Base-by-base conservation (phyloP, 371 early-diverging fungal genomes). In the Saksenaea vasiformis region DNA sequence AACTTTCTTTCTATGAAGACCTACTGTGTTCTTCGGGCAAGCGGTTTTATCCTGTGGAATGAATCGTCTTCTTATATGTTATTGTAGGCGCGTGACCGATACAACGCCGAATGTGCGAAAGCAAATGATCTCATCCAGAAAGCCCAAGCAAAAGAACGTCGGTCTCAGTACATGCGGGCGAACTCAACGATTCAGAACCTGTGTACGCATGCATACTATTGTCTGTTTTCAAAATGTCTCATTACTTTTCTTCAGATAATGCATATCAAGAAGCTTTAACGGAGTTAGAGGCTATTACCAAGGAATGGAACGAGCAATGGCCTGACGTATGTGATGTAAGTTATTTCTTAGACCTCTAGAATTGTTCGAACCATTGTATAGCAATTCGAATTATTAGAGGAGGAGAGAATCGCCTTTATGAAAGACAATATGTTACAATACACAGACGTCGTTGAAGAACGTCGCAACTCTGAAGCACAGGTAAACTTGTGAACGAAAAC, bases 121-220 rank as follows among this genome's bases (percentile, higher is more conserved):
- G 60, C 60, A 37, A 60, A 60, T 27, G 47, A 44, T 10, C n/a
- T 60, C 26, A 60, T 60, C 15, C 60, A 60, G 44, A 39, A 60
- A 15, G 44, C n/a, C 15, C 28, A 39, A 26, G 60, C 26, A 3
- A 60, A 43, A 31, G 43, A 37, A 26, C 38, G 43, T 10, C 41
- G 43, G 3, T 15, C 43, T 28, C 28, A 39, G 2, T 60, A 60
- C 28, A 38, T 28, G 26, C 41, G 60, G 10, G 60, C 60, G 4
- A 39, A 60, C n/a, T 28, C 38, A 0, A 43, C 44, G 7, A 60
- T 60, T 5, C 22, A 60, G 28, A 17, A 44, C 13, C 43, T 26
- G 38, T 27, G 60, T 60, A 60, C 39, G 39, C 4, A 13, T 5
- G 10, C 0, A 36, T 26, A n/a, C 10, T 19, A 36, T 9, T 24